phyloP scores from a whole-genome alignment of 495 filamentous ascomycete species.

The Aspergillus ostianus region DNA sequence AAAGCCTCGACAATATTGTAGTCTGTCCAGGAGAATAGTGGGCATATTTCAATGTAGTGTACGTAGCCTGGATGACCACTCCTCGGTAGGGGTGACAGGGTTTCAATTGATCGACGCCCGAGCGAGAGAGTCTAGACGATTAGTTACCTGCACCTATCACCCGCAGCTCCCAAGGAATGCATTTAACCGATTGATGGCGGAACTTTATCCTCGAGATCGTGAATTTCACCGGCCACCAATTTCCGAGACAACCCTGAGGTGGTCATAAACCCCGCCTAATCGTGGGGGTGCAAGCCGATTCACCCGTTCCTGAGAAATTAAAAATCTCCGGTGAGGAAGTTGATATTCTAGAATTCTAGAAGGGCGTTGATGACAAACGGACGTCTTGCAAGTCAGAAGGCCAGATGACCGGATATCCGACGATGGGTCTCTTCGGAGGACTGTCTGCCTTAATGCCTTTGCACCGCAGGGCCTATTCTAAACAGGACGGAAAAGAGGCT shows the following conservation, averaged over 20 bases:
- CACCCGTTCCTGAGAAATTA: background rate
- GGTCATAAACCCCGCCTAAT: background rate
- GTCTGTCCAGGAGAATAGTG: too few species aligned
- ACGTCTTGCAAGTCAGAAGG: background rate
- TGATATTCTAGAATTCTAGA: background rate
- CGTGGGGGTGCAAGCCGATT: too few species aligned
- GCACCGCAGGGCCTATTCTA: background rate
- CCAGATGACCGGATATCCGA: background rate
- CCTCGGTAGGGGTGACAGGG: background rate
- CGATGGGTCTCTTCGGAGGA: background rate
- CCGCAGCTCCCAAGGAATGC: background rate
- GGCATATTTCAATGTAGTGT: too few species aligned
- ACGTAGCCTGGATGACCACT: too few species aligned
- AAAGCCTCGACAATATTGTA: too few species aligned
- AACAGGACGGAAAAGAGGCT: too few species aligned
- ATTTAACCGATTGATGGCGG: conserved; percentile 5
- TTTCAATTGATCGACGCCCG: background rate
- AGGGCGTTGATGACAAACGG: background rate
- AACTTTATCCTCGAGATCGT: conserved; percentile 2
- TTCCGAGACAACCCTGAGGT: background rate
- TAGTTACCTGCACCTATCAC: background rate
- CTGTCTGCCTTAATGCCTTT: background rate
- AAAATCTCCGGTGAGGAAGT: background rate
- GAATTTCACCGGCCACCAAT: conserved; percentile 6
- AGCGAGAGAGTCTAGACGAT: background rate